Conservation (phyloP, 306 rosid genomes). For the Cucumis cinereus region DNA sequence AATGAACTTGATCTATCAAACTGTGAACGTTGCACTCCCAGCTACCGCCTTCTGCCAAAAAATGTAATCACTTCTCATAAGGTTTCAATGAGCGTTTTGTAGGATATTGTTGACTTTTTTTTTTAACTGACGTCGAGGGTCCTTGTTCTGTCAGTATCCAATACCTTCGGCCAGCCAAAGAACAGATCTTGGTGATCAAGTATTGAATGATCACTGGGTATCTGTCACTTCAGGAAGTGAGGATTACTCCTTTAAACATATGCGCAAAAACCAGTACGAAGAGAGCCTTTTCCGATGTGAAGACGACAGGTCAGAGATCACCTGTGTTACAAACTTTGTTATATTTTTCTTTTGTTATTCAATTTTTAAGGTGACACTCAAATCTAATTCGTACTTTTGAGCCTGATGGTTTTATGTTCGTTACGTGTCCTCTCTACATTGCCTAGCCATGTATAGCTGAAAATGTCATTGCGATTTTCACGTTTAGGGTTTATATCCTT, state of each 20-base stretch:
- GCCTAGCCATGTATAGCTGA: neutral
- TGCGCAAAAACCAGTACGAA: conserved; percentile 99
- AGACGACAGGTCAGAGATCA: conserved; percentile 78
- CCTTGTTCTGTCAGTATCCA: conserved; percentile 58
- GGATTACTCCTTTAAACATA: conserved; percentile 97
- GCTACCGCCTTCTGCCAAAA: conserved; percentile 90
- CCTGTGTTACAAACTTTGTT: conserved; percentile 9
- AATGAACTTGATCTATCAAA: conserved; percentile 95
- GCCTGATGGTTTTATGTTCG: neutral
- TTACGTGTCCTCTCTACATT: neutral
- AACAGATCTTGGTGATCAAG: conserved; percentile 71
- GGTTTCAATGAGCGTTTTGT: neutral
- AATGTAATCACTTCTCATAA: conserved; percentile 34
- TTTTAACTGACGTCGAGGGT: neutral
- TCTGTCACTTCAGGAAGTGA: conserved; percentile 99
- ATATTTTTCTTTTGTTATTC: neutral
- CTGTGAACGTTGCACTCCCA: conserved; percentile 93
- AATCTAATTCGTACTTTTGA: neutral
- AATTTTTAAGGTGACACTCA: conserved; percentile 1
- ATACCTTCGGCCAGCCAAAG: conserved; percentile 81
- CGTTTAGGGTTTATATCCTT: conserved; percentile 7
- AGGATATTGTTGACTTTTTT: conserved; percentile 2
- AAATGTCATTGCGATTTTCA: neutral
- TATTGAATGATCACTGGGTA: conserved; percentile 92
- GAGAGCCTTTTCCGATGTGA: conserved; percentile 98